phyloP scores from a whole-genome alignment of 2,329 filamentous ascomycete species.

The Hyphodiscus sp. region DNA sequence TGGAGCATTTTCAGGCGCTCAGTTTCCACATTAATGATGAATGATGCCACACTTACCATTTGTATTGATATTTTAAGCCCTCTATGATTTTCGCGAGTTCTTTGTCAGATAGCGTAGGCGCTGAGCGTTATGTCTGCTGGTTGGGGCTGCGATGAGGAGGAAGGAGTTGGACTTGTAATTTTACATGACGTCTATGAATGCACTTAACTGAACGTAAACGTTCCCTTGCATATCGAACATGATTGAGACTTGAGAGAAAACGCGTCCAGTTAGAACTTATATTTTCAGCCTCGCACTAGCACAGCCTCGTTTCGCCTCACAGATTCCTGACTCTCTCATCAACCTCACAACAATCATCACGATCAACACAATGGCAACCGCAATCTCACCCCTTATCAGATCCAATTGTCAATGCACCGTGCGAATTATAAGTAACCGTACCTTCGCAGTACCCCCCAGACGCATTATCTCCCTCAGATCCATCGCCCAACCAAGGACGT shows the following conservation, averaged over 20 bases:
- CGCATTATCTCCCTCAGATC: not conserved
- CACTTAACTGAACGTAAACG: not conserved
- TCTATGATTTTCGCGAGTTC: not conserved
- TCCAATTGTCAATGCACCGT: too few species aligned
- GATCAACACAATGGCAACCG: not conserved
- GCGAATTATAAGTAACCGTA: too few species aligned
- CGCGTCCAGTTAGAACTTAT: too few species aligned
- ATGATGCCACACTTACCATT: constrained; percentile 6
- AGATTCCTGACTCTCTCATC: too few species aligned
- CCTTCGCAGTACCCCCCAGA: too few species aligned
- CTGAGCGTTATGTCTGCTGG: not conserved
- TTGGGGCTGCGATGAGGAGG: not conserved
- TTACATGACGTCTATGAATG: not conserved
- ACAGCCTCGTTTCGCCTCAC: not conserved
- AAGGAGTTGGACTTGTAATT: not conserved
- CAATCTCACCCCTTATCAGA: not conserved
- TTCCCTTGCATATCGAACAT: not conserved
- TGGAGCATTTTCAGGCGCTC: constrained; percentile 2
- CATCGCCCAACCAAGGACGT: constrained; percentile 4
- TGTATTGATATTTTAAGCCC: constrained; percentile 7
- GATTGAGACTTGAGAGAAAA: too few species aligned
- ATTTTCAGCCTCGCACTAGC: not conserved
- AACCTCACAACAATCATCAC: not conserved
- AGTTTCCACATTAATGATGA: constrained; percentile 11
- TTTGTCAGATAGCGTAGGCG: constrained; percentile 14